Conservation (phyloP, 1,284 basidiomycete genomes). For the Ceratobasidium sp. region DNA sequence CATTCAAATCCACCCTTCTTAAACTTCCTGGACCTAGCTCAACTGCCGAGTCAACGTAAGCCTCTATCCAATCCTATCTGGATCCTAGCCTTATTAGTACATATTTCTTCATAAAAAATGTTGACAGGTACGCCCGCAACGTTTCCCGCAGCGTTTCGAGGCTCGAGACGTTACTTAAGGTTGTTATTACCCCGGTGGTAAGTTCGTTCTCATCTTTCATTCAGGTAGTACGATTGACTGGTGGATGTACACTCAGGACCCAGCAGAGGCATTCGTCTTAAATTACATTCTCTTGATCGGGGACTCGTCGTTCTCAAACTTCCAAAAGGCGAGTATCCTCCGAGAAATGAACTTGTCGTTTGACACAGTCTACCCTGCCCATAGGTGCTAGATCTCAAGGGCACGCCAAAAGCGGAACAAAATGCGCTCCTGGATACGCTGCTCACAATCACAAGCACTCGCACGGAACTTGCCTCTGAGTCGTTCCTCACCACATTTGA, state of each 20-base stretch:
- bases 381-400: conserved; percentile 96
- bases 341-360: conserved; percentile 1
- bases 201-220: conserved; percentile 51
- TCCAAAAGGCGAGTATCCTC: conserved; percentile 82
- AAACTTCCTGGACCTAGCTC: conserved; percentile 74
- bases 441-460: conserved; percentile 88
- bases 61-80: conserved; percentile 28
- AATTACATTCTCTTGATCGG: conserved; percentile 94
- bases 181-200: conserved; percentile 90
- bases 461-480: conserved; percentile 82
- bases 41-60: conserved; percentile 39
- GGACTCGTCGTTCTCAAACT: conserved; percentile 92
- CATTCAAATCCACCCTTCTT: conserved; percentile 82
- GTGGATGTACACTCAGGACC: conserved; percentile 65
- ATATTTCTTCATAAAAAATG: conserved; percentile 17
- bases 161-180: conserved; percentile 91
- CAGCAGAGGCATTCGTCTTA: conserved; percentile 91
- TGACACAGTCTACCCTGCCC: not conserved
- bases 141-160: conserved; percentile 82
- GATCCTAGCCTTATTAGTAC: conserved; percentile 49
- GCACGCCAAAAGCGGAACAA: conserved; percentile 86
- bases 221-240: not conserved
- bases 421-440: conserved; percentile 92
- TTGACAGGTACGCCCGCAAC: conserved; percentile 77
- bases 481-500: conserved; percentile 93